A percentile compares a stretch with the other conserved stretches of the same genome.
Evolutionary conservation across 202 grass and related monocot species (phyloP).

Genomic region (Musa balbisiana): DNA sequence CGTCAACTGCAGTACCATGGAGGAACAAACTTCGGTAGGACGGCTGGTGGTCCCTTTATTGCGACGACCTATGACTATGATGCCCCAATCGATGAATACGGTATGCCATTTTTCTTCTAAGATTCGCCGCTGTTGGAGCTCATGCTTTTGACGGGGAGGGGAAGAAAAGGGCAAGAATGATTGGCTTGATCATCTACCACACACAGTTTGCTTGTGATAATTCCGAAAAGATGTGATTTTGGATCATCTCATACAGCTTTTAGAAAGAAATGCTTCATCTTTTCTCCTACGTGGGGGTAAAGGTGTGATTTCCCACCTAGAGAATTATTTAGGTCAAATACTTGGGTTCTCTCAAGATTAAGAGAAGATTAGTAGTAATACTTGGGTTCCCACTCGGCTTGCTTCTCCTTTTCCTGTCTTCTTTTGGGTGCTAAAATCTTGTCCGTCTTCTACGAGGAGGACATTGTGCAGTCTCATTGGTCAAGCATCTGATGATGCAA

Average conservation of each 20-base stretch:
- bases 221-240: neutral
- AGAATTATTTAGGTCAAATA: too few species aligned
- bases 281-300: neutral
- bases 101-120: conserved; percentile 15
- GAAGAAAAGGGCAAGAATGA: neutral
- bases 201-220: neutral
- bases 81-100: conserved; percentile 91
- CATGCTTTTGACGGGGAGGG: neutral
- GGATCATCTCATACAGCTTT: neutral
- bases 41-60: conserved; percentile 86
- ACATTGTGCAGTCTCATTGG: neutral
- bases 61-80: conserved; percentile 93
- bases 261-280: neutral
- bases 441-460: too few species aligned
- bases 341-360: neutral
- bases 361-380: neutral
- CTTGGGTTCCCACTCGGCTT: fast-evolving
- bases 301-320: too few species aligned
- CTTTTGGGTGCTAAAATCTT: neutral
- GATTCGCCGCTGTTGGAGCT: neutral
- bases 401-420: too few species aligned
- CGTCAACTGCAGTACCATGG: conserved; percentile 70
- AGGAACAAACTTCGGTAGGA: conserved; percentile 89
- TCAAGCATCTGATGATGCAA: too few species aligned
- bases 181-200: neutral